Evolutionary conservation across 1,284 basidiomycete species (phyloP), one percentile per base, ranked within the genome.

Genomic region (Moesziomyces sp.): DNA sequence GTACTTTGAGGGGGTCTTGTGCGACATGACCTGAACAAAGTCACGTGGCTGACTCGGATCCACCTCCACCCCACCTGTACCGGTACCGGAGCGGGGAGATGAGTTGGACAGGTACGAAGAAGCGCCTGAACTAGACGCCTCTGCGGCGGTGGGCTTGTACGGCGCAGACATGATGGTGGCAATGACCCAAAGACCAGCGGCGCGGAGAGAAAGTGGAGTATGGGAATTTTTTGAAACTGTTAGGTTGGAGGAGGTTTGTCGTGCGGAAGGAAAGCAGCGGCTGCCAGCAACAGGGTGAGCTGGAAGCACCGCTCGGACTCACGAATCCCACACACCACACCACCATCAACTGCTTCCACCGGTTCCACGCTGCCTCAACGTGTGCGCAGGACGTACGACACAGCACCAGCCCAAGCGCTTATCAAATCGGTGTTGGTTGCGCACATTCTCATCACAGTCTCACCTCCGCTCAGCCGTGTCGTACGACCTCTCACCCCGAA

Each of bases 1-100:
- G 48, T 53, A 81, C 58, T 81, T 78, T 24, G 71, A 72, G 6
- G 79, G 70, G 8, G 73, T 68, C 43, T 82, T 80, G 60, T 74
- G 59, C 16, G 62, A 68, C 69, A 77, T 73, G 23, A 79, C 70
- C 23, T 59, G 51, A 51, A 78, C 57, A 46, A 78, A 59, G 52
- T 80, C 78, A 21, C 66, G 55, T 13, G 78, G 77, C 35, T 73
- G 53, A 16, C 43, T 40, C 9, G 63, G 58, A 28, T 73, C 70
- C 1, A 11, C 5, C 6, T 38, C 2, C 7, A 47, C 3, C 9
- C 38, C 26, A 23, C 40, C 14, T 2, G 40, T 3, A 23, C 44
- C 21, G 30, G 26, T 19, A 13, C 51, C 42, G 11, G 47, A 26
- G 28, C 64, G 64, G 0, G 65, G 59, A 4, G 66, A 54, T 6